Percentiles rank a stretch among this genome's conserved stretches.
phyloP scores from a whole-genome alignment of 1,284 basidiomycete genomes.

The Sparassis latifolia region DNA sequence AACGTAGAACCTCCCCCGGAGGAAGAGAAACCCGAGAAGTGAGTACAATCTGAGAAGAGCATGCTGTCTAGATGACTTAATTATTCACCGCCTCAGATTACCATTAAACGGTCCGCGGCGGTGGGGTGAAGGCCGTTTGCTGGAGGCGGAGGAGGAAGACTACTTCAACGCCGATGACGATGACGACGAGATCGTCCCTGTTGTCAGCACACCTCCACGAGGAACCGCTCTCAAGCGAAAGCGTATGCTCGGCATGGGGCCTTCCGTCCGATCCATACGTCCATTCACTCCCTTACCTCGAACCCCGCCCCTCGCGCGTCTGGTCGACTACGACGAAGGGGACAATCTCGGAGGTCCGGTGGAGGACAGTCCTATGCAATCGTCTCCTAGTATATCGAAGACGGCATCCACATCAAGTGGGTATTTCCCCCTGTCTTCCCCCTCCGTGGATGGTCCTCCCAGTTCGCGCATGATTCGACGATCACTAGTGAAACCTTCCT shows the following conservation, averaged over 20 bases:
- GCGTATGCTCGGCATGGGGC: slow-evolving; percentile 29
- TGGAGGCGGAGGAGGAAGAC: slow-evolving; percentile 76
- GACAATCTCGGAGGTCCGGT: slow-evolving; percentile 30
- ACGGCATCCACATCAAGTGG: slow-evolving; percentile 10
- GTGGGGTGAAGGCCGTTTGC: slow-evolving; percentile 45
- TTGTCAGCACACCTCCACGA: slow-evolving; percentile 27
- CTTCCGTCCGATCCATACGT: slow-evolving; percentile 17
- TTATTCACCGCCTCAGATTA: slow-evolving; percentile 1
- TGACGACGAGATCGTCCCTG: slow-evolving; percentile 34
- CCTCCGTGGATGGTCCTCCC: slow-evolving; percentile 15
- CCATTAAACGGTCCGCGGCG: slow-evolving; percentile 25
- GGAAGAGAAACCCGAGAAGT: slow-evolving; percentile 47
- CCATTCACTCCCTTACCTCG: slow-evolving; percentile 27
- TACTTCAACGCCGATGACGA: slow-evolving; percentile 87
- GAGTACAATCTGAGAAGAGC: slow-evolving; percentile 15
- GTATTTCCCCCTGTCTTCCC: slow-evolving; percentile 12
- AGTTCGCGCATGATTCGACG: slow-evolving; percentile 32
- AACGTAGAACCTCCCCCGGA: slow-evolving; percentile 74
- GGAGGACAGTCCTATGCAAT: slow-evolving; percentile 5
- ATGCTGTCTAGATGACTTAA: background rate
- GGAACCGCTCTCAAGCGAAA: slow-evolving; percentile 52
- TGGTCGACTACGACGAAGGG: slow-evolving; percentile 63
- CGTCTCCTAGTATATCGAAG: slow-evolving; percentile 7
- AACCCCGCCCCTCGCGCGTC: slow-evolving; percentile 45
- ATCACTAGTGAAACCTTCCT: slow-evolving; percentile 25